Conservation (phyloP, 2,329 filamentous ascomycete species). For the Monilinia fructicola region DNA sequence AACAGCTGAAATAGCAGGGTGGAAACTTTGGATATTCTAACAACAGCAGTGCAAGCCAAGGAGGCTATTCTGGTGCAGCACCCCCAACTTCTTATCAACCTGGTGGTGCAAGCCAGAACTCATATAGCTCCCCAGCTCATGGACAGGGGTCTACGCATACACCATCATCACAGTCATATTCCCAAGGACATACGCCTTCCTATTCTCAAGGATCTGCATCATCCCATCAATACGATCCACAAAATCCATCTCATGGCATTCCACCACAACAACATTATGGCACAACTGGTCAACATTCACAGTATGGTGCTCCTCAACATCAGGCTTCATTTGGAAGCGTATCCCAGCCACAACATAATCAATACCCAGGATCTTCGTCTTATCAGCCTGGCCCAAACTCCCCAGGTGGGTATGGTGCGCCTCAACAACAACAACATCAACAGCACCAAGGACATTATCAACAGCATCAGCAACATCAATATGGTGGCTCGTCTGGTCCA, state of each 20-base stretch:
- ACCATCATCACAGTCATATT: conserved; percentile 25
- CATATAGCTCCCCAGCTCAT: conserved; percentile 29
- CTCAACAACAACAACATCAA: conserved; percentile 11
- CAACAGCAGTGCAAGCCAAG: conserved; percentile 45
- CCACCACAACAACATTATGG: conserved; percentile 24
- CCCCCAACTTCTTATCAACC: conserved; percentile 62
- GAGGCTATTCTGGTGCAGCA: conserved; percentile 60
- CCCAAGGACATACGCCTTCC: conserved; percentile 14
- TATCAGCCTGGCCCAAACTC: conserved; percentile 23
- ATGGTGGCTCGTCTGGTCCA: conserved; percentile 9
- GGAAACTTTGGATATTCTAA: conserved; percentile 65
- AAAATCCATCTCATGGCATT: conserved; percentile 13
- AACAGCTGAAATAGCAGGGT: conserved; percentile 36
- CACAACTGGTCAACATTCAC: conserved; percentile 29
- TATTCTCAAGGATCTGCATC: conserved; percentile 18
- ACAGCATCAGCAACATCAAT: conserved; percentile 9
- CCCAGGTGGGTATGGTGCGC: conserved; percentile 25
- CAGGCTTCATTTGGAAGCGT: conserved; percentile 31
- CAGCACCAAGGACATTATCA: neutral
- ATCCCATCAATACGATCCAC: conserved; percentile 23
- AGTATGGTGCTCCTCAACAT: conserved; percentile 35
- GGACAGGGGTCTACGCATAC: neutral
- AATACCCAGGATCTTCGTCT: conserved; percentile 28
- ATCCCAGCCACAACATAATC: conserved; percentile 27
- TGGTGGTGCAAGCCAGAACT: conserved; percentile 28